Base-by-base conservation (phyloP, 2,329 filamentous ascomycete species). In the Penicillium sp. region DNA sequence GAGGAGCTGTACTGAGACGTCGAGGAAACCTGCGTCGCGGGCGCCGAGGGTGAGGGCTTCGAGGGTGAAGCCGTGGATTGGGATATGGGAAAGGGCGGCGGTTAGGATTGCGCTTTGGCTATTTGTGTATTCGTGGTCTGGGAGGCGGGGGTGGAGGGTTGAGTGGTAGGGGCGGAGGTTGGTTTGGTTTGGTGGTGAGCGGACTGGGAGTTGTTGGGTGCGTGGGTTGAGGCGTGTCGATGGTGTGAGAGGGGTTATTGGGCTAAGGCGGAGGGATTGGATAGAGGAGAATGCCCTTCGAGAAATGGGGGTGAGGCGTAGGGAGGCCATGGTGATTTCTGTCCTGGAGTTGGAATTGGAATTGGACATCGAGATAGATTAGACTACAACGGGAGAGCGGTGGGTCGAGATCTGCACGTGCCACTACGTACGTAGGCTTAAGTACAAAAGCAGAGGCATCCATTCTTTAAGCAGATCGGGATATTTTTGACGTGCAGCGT, bases 1-100 rank as follows among this genome's bases (percentile, higher is more conserved):
- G 49, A 99, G 85, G 17, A 97, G 78, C 66, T 91, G 92, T 8
- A 89, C 85, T 52, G 90, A 92, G 52, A 93, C 91, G 68, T 94
- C 90, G 46, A 91, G 85, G 70, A 93, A 96, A 37, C 92, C 91
- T 15, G 87, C 85, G 65, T 96, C 91, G 65, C 85, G 85, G 54
- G 90, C 90, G 55, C 93, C 94, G 18, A 89, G 82, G 36, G 84
- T 82, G 8, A 99, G 80, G 0, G 92, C 80, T 17, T 83, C 79
- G 42, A 80, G 76, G 0, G 90, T 90, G 80, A 97, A 99, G 68
- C 94, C 94, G 69, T 91, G 83, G 44, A 81, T 72, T 15, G 91
- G 91, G 8, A 97, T 85, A 70, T 96, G 89, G 24, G 75, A 69
- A 18, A 94, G 84, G 15, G 92, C 88, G n/a, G 91, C 85, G 39